These are phyloP conservation scores for Trichomonascaceae sp. DNA, from an alignment of 1,139 yeast genomes.

Conservation along the genomic window DNA sequence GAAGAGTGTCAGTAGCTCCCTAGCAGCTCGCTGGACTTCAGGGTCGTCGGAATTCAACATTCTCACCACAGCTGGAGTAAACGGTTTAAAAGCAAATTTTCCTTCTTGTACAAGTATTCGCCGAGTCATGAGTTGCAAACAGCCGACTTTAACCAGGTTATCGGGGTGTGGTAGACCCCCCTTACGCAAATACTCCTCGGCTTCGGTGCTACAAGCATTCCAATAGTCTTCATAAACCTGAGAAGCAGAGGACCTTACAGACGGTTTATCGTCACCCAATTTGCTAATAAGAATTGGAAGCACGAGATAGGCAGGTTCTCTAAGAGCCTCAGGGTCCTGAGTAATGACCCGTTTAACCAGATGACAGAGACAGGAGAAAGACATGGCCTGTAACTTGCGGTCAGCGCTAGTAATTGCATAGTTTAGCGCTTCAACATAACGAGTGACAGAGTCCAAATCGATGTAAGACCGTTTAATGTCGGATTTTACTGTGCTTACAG, in stretches of 20 bases:
- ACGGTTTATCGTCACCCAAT: slow-evolving; percentile 44
- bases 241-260: slow-evolving; percentile 45
- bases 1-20: slow-evolving; percentile 36
- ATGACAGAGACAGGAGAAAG: slow-evolving; percentile 70
- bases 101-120: slow-evolving; percentile 36
- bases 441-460: slow-evolving; percentile 43
- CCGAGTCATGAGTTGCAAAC: slow-evolving; percentile 34
- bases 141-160: slow-evolving; percentile 40
- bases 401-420: slow-evolving; percentile 42
- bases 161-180: slow-evolving; percentile 46
- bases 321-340: slow-evolving; percentile 57
- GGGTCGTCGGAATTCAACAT: slow-evolving; percentile 35
- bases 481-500: slow-evolving; percentile 51
- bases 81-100: slow-evolving; percentile 39
- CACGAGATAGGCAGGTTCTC: slow-evolving; percentile 43
- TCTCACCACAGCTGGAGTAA: slow-evolving; percentile 39
- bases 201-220: slow-evolving; percentile 53
- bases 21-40: slow-evolving; percentile 33
- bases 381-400: slow-evolving; percentile 39
- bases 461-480: slow-evolving; percentile 65
- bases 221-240: slow-evolving; percentile 61
- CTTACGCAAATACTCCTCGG: slow-evolving; percentile 45
- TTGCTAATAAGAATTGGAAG: slow-evolving; percentile 54
- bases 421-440: slow-evolving; percentile 53
- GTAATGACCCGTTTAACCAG: slow-evolving; percentile 68